Evolutionary conservation across 2,329 filamentous ascomycete species (phyloP), one percentile per base, ranked within the genome.

Genomic region (Fusarium sp.): DNA sequence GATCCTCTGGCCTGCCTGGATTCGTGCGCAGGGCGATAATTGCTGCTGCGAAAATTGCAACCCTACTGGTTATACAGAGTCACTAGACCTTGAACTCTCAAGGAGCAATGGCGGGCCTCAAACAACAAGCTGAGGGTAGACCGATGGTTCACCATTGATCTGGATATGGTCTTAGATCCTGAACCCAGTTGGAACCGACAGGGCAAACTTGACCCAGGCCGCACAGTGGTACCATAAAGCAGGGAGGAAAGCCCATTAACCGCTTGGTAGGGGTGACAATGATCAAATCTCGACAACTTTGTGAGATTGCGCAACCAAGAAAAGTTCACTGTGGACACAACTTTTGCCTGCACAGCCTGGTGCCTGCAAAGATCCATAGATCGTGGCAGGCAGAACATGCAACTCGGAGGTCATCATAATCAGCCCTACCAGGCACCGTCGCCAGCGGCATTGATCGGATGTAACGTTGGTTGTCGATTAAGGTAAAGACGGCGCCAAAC

Each of bases 381-480:
- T 31, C 48, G n/a, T 45, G 24, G 45, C 50, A 50, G 27, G 48
- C 48, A 54, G 35, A 62, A 20, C 7, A n/a, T 13, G 41, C 56
- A 41, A 54, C 52, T 62, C 18, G 50, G 18, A n/a, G 57, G 24
- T 33, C 35, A 31, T 31, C 58, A 37, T 24, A 18, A n/a, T 67
- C 72, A 74, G 68, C 72, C 72, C 52, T 74, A 64, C 22, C 68
- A 69, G 52, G 61, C 33, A 69, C 65, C 22, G 5, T 16, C 27
- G 18, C 29, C 27, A 54, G 48, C 27, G 29, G 33, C 18, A 37
- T 52, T 48, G 27, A 39, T 45, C 58, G 33, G 14, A 59, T 62
- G 20, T 7, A 33, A 69, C 24, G 33, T n/a, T 37, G 60, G 43
- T 45, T 48, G 9, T 27, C 22, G 48, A 45, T 45, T 45, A 20